Base-by-base conservation (phyloP, 768 basidiomycete species). In the Plicaturopsis crispa region DNA sequence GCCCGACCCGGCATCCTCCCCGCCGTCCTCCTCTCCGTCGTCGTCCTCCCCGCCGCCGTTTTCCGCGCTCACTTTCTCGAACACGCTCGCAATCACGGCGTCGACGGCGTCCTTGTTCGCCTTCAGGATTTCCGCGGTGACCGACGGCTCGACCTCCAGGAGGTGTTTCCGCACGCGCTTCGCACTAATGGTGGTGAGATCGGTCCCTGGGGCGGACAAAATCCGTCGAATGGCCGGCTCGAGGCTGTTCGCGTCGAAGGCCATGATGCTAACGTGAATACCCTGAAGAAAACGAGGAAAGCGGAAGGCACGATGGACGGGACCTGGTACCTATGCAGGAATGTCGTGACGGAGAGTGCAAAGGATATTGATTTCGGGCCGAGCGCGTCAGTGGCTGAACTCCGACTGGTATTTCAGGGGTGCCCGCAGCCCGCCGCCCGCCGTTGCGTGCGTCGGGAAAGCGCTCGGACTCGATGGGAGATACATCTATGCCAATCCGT, bases 91-190 rank as follows among this genome's bases (percentile, higher is more conserved):
- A 54, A 93, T 92, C 39, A 86, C 54, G 6, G 56, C 56, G 57
- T 93, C 82, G 40, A 94, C 72, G 16, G 73, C 78, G 13, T 62
- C 56, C 52, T 81, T 85, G 60, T 83, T 61, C 47, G 75, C 70
- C 51, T 79, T 84, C 43, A 93, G 54, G 36, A 72, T 61, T 20
- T 78, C 78, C 18, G 68, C 40, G 6, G 80, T 76, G 38, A 87
- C 53, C 14, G 68, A 59, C 6, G 72, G 56, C 57, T 77, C 69
- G 43, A 63, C 38, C 43, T 74, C 75, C 40, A 74, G 49, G 45
- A 91, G 64, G 54, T 78, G 74, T 53, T 82, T 83, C 47, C 92
- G 78, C 50, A 96, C 89, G 61, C 79, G 80, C 64, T 89, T 94
- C 33, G 90, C 91, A 55, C 80, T 85, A 59, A 91, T 86, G 33